Evolutionary conservation across 208 protist species (phyloP), one percentile per base, ranked within the genome.

Genomic region (Balamuthia mandrillaris): DNA sequence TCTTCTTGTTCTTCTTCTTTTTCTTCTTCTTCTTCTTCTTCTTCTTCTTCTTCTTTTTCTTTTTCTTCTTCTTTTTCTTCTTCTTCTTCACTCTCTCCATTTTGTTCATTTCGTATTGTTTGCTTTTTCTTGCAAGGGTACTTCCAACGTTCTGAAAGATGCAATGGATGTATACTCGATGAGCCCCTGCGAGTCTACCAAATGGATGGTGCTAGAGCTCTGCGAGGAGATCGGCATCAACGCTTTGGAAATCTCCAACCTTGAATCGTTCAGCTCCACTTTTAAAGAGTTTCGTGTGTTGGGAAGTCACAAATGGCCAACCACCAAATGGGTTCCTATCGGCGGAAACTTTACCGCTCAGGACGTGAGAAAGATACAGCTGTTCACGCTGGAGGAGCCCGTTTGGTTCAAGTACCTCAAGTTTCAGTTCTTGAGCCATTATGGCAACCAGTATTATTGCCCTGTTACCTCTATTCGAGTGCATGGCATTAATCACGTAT

Each of bases 181-280:
- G 1, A 87, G 81, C 24, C 56, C 79, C 7, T 90, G 88, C 70
- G 24, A 31, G 4, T 60, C 24, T 24, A 39, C 72, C 7, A 27
- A 72, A 45, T 90, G 84, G 85, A 60, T 90, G 47, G 79, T 90
- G 0, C 54, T 90, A 42, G 85, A 90, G 33, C 51, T 90, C 21
- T 88, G 88, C 39, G 88, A 90, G 56, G 88, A 90, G 35, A 72
- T 88, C 52, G 54, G 74, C 54, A 41, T 90, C 35, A 63, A 87
- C 24, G 70, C 68, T 2, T 81, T 90, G 0, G 52, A 72, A 1
- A 35, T 90, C 60, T 84, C 88, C 49, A 88, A 88, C 54, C 88
- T 85, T 33, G 88, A 90, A 45, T 86, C 65, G 51, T 90, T 90
- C 42, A 86, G 78, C 35, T 88, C 85, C 24, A 86, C 75, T 37